Evolutionary conservation across 129 eudicot species (phyloP), one percentile per base, ranked within the genome.

Genomic region (Erigeron canadensis): DNA sequence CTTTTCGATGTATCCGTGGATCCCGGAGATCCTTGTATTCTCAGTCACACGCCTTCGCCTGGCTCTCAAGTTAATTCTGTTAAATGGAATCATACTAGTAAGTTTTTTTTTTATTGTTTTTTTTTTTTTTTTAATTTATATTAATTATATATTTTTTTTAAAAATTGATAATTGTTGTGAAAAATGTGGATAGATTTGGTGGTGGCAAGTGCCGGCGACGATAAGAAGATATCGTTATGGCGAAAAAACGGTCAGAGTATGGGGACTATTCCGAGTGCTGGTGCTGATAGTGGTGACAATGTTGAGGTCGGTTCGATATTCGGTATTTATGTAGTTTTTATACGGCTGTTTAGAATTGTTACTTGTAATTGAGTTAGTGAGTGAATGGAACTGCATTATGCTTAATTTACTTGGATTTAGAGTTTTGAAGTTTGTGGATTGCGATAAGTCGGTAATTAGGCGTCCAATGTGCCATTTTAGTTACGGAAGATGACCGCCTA

Each of bases 61-160:
- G 96, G 96, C 41, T 79, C 23, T 16, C 87, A 88, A 23, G 88
- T 94, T 67, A 90, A 94, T 72, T 90, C 96, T 64, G 93, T 94
- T 38, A 88, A 88, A 75, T 94, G 99, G 99, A 94, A 94, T 40
- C 99, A 94, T 76, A 94, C 96, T 19, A 94, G 99, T 94, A 53
- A 41, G 54, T 7, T 4, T 58, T 39, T 60, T n/a, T n/a, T n/a
- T n/a, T n/a, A n/a, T 47, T 53, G n/a, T 58, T 17, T 5, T 56
- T 16, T 38, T 57, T 4, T 60, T 34, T 60, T 13, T 19, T 8
- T 23, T 19, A 11, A 12, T 58, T 58, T 58, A 8, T 22, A 21
- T 5, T 8, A 58, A 22, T 5, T 23, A 5, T 9, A 4, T 22
- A 10, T 58, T 15, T 10, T 22, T 8, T 5, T 2, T 58, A 58